A percentile compares a stretch with the other conserved stretches of the same genome.
phyloP scores from a whole-genome alignment of 305 asterid species.

The Ajuga reptans region DNA sequence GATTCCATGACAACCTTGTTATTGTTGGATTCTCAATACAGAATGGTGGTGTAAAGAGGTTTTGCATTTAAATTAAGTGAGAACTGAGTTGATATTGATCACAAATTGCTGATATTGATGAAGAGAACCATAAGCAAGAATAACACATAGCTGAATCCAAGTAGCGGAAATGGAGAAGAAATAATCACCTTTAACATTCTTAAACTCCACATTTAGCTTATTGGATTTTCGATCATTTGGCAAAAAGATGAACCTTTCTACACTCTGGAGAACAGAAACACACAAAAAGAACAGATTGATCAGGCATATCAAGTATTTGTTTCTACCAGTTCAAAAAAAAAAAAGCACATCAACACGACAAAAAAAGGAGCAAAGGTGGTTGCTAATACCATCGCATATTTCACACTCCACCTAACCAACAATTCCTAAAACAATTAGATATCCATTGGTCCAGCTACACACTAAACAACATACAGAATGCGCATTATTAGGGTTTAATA shows the following conservation, averaged over 20 bases:
- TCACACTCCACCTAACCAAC: slow-evolving; percentile 7
- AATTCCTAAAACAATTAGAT: slow-evolving; percentile 6
- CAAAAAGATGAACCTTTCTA: slow-evolving; percentile 51
- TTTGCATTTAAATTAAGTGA: not conserved
- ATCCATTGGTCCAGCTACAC: slow-evolving; percentile 6
- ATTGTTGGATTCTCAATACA: slow-evolving; percentile 1
- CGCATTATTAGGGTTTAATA: slow-evolving; percentile 29
- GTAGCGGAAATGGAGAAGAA: slow-evolving; percentile 12
- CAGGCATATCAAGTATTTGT: slow-evolving; percentile 2
- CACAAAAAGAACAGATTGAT: not conserved
- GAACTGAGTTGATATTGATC: not conserved
- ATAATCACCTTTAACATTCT: slow-evolving; percentile 55
- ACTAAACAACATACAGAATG: slow-evolving; percentile 11
- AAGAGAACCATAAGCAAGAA: slow-evolving; percentile 11
- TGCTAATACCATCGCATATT: not conserved
- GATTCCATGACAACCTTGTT: not conserved
- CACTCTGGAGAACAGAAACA: slow-evolving; percentile 36
- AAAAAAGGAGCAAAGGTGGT: slow-evolving; percentile 3
- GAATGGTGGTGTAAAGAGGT: slow-evolving; percentile 1
- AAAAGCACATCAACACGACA: not conserved
- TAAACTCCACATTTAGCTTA: slow-evolving; percentile 73
- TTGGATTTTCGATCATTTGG: slow-evolving; percentile 58
- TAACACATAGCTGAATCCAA: not conserved
- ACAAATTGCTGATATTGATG: slow-evolving; percentile 12
- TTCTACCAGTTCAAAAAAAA: not conserved